Conservation (phyloP, 2,329 filamentous ascomycete species). For the Plenodomus lindquistii region DNA sequence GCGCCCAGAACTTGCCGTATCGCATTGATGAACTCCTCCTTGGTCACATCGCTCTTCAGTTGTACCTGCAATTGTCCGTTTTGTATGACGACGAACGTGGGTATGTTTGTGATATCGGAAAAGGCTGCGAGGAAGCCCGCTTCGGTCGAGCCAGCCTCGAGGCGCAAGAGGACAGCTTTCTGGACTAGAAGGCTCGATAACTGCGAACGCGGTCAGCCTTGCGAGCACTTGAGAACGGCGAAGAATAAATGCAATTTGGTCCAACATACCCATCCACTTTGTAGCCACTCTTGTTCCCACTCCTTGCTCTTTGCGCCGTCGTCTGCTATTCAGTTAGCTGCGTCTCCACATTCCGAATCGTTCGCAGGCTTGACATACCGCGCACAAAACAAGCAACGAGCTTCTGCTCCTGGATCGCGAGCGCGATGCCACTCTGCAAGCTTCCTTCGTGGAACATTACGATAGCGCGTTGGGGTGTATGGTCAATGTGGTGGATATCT, state of each 20-base stretch:
- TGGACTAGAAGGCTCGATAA: constrained; percentile 57
- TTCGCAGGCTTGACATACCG: constrained; percentile 52
- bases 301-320: constrained; percentile 66
- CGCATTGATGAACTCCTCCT: constrained; percentile 67
- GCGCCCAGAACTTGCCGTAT: constrained; percentile 49
- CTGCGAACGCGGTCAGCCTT: constrained; percentile 18
- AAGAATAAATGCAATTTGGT: not conserved
- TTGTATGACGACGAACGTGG: constrained; percentile 79
- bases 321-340: constrained; percentile 55
- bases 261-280: constrained; percentile 40
- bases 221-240: not conserved
- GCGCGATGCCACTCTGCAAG: constrained; percentile 77
- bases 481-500: constrained; percentile 7
- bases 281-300: constrained; percentile 74
- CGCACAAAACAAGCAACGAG: constrained; percentile 83
- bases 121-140: constrained; percentile 81
- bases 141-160: constrained; percentile 75
- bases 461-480: not conserved
- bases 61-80: constrained; percentile 80
- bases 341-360: constrained; percentile 14
- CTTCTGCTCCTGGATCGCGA: constrained; percentile 74
- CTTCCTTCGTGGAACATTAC: constrained; percentile 81
- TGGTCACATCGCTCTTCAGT: constrained; percentile 65
- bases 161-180: constrained; percentile 70
- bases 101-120: constrained; percentile 77